Evolutionary conservation across 1,139 yeast species (phyloP).

Genomic region (Geotrichum bryndzae): DNA sequence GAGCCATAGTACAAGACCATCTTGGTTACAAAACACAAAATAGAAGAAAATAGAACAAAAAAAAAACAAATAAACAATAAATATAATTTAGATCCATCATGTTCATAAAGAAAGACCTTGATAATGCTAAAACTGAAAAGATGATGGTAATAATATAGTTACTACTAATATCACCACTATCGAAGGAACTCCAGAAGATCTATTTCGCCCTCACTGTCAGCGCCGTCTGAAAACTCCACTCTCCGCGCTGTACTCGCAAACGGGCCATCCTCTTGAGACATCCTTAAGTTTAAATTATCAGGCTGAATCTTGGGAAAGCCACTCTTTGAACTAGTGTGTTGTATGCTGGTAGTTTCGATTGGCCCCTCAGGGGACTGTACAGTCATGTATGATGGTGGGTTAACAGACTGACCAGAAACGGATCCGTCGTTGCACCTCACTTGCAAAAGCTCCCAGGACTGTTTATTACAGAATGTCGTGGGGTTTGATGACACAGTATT

Average conservation of each 20-base stretch:
- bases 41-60: not conserved
- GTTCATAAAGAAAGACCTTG: no score
- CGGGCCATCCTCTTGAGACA: slow-evolving; percentile 7
- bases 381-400: not conserved
- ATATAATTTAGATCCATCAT: no score
- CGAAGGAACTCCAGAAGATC: slow-evolving; percentile 23
- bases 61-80: not conserved
- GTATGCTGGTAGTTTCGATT: not conserved
- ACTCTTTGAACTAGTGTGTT: not conserved
- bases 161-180: not conserved
- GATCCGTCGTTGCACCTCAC: not conserved
- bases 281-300: slow-evolving; percentile 1
- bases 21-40: no score
- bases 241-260: slow-evolving; percentile 13
- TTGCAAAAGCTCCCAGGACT: not conserved
- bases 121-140: no score
- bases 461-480: no score
- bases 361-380: not conserved
- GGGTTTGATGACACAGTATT: no score
- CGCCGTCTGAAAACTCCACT: slow-evolving; percentile 7
- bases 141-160: no score
- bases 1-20: no score
- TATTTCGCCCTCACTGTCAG: slow-evolving; percentile 20
- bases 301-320: not conserved
- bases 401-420: not conserved